Percentiles rank a stretch among this genome's conserved stretches.
These are phyloP conservation scores for Colletotrichum destructivum DNA, from an alignment of 2,329 filamentous ascomycete species.

Conservation along the genomic window DNA sequence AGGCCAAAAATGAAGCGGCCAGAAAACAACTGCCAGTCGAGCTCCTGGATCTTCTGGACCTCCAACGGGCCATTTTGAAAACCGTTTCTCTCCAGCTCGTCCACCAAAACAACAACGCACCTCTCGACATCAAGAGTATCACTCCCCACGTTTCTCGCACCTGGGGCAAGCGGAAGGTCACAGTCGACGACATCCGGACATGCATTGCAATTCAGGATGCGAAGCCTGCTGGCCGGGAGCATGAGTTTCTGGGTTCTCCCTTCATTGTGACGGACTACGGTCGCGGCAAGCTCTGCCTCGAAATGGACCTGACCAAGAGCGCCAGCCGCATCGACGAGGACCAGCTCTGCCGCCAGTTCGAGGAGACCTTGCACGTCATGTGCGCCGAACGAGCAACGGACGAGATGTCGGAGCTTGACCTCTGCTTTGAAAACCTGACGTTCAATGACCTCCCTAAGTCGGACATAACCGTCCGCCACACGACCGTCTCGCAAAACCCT, in stretches of 20 bases:
- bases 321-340: conserved; percentile 63
- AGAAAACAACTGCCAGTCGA: conserved; percentile 62
- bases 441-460: conserved; percentile 66
- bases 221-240: conserved; percentile 50
- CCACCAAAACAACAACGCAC: conserved; percentile 75
- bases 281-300: conserved; percentile 71
- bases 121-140: conserved; percentile 75
- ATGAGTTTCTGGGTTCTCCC: conserved; percentile 49
- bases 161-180: conserved; percentile 81
- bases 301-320: conserved; percentile 61
- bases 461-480: conserved; percentile 66
- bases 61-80: conserved; percentile 78
- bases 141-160: conserved; percentile 75
- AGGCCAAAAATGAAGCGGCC: conserved; percentile 49
- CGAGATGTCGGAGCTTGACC: conserved; percentile 51
- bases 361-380: conserved; percentile 62
- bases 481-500: conserved; percentile 64
- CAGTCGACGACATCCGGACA: conserved; percentile 75
- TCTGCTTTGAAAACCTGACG: conserved; percentile 64
- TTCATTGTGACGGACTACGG: conserved; percentile 68
- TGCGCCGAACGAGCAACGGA: conserved; percentile 57
- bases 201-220: conserved; percentile 75
- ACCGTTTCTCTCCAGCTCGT: conserved; percentile 78
- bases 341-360: conserved; percentile 69
- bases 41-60: conserved; percentile 71